Base-by-base conservation (phyloP, 352 stramenopile species). In the Phytophthora fragariaefolia region DNA sequence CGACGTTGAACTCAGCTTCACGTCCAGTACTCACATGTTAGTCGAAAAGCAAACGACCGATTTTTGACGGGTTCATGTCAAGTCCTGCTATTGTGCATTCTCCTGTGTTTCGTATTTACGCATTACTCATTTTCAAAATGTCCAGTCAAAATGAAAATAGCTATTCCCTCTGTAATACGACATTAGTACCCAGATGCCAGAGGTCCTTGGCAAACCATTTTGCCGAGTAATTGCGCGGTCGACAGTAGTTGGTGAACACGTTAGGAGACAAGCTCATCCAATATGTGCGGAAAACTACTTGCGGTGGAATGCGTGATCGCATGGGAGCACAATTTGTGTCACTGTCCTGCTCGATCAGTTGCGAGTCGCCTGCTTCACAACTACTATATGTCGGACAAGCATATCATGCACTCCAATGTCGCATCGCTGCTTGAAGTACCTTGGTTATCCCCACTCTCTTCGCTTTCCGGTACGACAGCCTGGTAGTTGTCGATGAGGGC, bases 191-290 rank as follows among this genome's bases (percentile, higher is more conserved):
- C n/a, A n/a, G n/a, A n/a, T n/a, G n/a, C n/a, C n/a, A n/a, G n/a
- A n/a, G n/a, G n/a, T n/a, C n/a, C n/a, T n/a, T n/a, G n/a, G n/a
- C 76, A 49, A 87, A 87, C 80, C 80, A 89, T 57, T 85, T 75
- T 32, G 71, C 64, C 20, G 69, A 28, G 20, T 73, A 54, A 34
- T 63, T 58, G 47, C 77, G 83, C 26, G 76, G 66, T 18, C 76
- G 63, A 58, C 78, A 89, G 60, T 76, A 81, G 58, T 79, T 87
- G 22, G 75, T 85, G 49, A 79, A 58, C 6, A 69, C 78, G 18
- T 63, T 55, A 4, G 73, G 72, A 9, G 71, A 74, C 17, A 89
- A 69, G n/a, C 67, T 69, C 5, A 54, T 67, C 27, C 82, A 76
- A 58, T 80, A 91, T 34, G 88, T 60, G 7, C 80, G 80, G 42